Conservation (phyloP, 2,329 filamentous ascomycete genomes). For the Cladosporium austrohemisphaericum region DNA sequence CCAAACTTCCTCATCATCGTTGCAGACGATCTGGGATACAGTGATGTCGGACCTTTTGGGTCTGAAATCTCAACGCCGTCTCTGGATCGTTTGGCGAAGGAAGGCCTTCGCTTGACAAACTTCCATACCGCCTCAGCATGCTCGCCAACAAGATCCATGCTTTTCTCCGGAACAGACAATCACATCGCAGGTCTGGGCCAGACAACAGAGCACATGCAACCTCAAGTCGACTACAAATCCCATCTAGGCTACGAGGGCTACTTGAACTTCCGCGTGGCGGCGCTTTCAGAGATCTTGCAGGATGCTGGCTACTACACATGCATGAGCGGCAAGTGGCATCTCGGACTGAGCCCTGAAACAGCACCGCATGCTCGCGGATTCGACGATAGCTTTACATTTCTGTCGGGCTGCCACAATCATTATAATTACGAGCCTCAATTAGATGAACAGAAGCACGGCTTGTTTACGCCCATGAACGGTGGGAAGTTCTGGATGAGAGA, state of each 20-base stretch:
- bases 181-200: conserved; percentile 34
- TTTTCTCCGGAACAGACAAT: conserved; percentile 35
- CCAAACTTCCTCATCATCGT: conserved; percentile 24
- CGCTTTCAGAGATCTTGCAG: conserved; percentile 34
- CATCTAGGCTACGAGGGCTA: conserved; percentile 37
- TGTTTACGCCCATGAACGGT: not conserved
- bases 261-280: conserved; percentile 33
- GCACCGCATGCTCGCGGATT: conserved; percentile 33
- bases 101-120: conserved; percentile 7
- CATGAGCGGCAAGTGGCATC: conserved; percentile 39
- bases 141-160: conserved; percentile 10
- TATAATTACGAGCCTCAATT: conserved; percentile 36
- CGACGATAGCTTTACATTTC: conserved; percentile 21
- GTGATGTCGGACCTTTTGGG: conserved; percentile 29
- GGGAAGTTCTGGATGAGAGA: too few relatives aligned
- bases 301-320: conserved; percentile 36
- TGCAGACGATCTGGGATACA: conserved; percentile 33
- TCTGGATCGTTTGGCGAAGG: not conserved
- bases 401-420: conserved; percentile 29
- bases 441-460: too few relatives aligned
- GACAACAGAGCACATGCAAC: conserved; percentile 22
- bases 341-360: conserved; percentile 30
- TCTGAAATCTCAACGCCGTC: conserved; percentile 29
- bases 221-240: conserved; percentile 22
- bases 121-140: conserved; percentile 14